These are phyloP conservation scores for Aspergillus amoenus DNA, from an alignment of 2,329 filamentous ascomycete genomes.

Conservation along the genomic window DNA sequence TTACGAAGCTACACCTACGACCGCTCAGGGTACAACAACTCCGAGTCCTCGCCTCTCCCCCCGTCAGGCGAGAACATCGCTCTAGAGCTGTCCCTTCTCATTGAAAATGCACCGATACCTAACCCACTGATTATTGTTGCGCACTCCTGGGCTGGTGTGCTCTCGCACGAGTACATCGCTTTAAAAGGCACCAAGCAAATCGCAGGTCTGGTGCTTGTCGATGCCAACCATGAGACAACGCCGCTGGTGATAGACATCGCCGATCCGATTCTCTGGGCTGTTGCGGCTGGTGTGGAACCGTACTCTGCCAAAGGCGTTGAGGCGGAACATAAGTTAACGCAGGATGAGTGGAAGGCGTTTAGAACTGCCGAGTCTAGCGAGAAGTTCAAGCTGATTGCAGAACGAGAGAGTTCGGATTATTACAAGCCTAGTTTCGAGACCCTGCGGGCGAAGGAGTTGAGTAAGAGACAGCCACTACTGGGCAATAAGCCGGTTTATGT, in stretches of 20 bases:
- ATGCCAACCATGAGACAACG: constrained; percentile 19
- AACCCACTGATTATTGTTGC: constrained; percentile 18
- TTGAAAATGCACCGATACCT: constrained; percentile 2
- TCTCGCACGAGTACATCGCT: constrained; percentile 17
- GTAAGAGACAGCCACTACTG: constrained; percentile 25
- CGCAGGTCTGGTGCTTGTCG: constrained; percentile 18
- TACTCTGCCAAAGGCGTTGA: constrained; percentile 19
- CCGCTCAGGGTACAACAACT: constrained; percentile 16
- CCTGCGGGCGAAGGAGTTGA: constrained; percentile 27
- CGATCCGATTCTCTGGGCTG: constrained; percentile 13
- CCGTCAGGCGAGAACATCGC: constrained; percentile 15
- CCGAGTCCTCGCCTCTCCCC: constrained; percentile 7
- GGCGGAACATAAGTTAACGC: constrained; percentile 3
- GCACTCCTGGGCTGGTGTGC: constrained; percentile 18
- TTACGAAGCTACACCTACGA: constrained; percentile 17
- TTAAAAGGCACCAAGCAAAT: constrained; percentile 10
- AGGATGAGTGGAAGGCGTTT: constrained; percentile 15
- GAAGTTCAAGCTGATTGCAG: constrained; percentile 10
- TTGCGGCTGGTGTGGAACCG: constrained; percentile 16
- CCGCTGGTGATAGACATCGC: constrained; percentile 12
- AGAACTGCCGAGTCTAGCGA: constrained; percentile 17
- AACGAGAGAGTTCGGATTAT: constrained; percentile 1
- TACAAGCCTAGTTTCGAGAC: constrained; percentile 24
- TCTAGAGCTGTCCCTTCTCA: constrained; percentile 11
- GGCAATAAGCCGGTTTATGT: constrained; percentile 26